Evolutionary conservation across 2,329 filamentous ascomycete species (phyloP), one percentile per base, ranked within the genome.

Genomic region (Phyllosticta citriasiana): DNA sequence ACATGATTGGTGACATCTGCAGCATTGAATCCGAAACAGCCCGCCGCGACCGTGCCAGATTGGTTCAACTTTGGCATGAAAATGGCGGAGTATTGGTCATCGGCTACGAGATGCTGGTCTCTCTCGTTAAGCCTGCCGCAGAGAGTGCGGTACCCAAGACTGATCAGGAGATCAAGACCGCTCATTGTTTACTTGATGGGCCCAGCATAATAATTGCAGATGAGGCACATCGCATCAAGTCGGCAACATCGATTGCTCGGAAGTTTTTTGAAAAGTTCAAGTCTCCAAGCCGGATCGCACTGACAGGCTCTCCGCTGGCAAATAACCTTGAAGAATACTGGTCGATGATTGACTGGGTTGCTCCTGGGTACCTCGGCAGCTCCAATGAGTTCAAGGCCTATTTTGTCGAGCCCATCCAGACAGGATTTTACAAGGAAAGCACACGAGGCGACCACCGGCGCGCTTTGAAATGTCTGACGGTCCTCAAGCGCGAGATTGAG

Each of bases 271-370:
- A 76, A 1, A 72, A 76, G 10, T 87, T 97, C 69, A 78, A 72
- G 63, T 88, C 91, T 0, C 82, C 77, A 59, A 86, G 81, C 63
- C 85, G 91, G 10, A 88, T 97, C 65, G 92, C 91, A 5, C 78
- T 97, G 64, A 96, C 91, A 0, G 92, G 91, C 0, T 93, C 91
- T 0, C 92, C 92, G 0, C 77, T 97, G 57, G 86, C 89, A 4
- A 97, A 96, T 69, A 88, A 90, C 57, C 84, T 96, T 0, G 77
- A 82, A 27, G 92, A 97, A 67, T 96, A 96, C 69, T 91, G 87
- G 69, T 77, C 85, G n/a, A 89, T 96, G 84, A 87, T 96, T 62
- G 83, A 92, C 64, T 96, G 91, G 90, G 85, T 94, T 57, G 86
- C 89, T 1, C 88, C 89, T 0, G 84, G 84, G 25, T 96, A 89